Evolutionary conservation across 441 rosid species (phyloP), one percentile per base, ranked within the genome.

Genomic region (Gossypium schwendimanii): DNA sequence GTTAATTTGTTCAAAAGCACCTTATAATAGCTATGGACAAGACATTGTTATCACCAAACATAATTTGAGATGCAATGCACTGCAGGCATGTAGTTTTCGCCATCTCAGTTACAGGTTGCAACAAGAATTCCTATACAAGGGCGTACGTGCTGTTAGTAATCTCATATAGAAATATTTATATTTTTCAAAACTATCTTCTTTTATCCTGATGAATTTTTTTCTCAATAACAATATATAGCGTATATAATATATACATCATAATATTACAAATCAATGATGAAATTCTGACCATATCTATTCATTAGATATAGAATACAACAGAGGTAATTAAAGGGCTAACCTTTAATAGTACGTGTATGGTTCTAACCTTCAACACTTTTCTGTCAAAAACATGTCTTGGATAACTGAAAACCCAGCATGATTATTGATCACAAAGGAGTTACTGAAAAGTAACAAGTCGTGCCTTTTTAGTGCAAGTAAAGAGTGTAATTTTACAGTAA

Each of bases 131-230:
- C 9, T 12, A 41, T 5, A 33, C 39, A 33, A 33, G 39, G 39
- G 39, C 39, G 39, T 33, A 33, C 39, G 39, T 33, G 39, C 39
- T 6, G 47, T 23, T 15, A 21, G 14, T 53, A 33, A 62, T 41
- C 39, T 28, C 67, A 71, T 71, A 71, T 70, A 64, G 53, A 44
- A 63, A 28, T 70, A 63, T 9, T 10, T 68, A 17, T 15, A 4
- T 52, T 44, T 57, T 17, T 31, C 59, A 14, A 39, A 21, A 11
- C 57, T 20, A 12, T 28, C 23, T 15, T 0, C 33, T 59, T 44
- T 57, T 3, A 17, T 24, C 58, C 24, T 47, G 33, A 45, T 15
- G 26, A 54, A 33, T 6, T 41, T 60, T 2, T 61, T 70, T 53
- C 69, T 44, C 24, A 4, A 39, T 39, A n/a, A 14, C 15, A 39